phyloP scores from a whole-genome alignment of 2,329 filamentous ascomycete species.

The Gnomoniopsis smithogilvyi region DNA sequence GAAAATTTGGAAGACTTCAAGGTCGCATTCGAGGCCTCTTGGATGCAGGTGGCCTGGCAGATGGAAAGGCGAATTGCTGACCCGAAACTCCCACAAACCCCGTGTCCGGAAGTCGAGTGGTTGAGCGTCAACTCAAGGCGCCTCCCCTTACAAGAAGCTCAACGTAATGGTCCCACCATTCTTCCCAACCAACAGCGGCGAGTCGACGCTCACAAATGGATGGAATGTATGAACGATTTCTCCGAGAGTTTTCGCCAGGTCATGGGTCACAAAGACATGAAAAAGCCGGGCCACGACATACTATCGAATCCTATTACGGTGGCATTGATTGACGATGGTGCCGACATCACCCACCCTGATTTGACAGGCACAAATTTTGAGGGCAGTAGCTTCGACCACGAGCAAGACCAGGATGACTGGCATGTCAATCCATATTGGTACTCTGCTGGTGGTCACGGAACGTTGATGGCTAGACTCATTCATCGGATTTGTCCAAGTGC shows the following conservation, averaged over 20 bases:
- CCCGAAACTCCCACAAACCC: too few relatives aligned
- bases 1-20: neutral
- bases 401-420: neutral
- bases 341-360: neutral
- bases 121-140: too few relatives aligned
- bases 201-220: neutral
- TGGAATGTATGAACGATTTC: neutral
- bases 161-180: too few relatives aligned
- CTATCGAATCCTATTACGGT: neutral
- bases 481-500: neutral
- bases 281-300: neutral
- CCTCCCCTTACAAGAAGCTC: too few relatives aligned
- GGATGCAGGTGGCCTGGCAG: too few relatives aligned
- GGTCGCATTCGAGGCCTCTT: neutral
- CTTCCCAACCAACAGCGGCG: too few relatives aligned
- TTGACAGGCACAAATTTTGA: neutral
- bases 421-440: neutral
- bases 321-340: neutral
- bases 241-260: neutral
- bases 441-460: neutral
- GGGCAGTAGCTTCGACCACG: neutral
- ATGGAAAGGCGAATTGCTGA: too few relatives aligned
- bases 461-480: neutral
- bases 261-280: neutral
- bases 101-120: too few relatives aligned